Percentiles rank a stretch among this genome's conserved stretches.
Conservation (phyloP, 192 early-diverging fungal species). For the Coemansia sp. region DNA sequence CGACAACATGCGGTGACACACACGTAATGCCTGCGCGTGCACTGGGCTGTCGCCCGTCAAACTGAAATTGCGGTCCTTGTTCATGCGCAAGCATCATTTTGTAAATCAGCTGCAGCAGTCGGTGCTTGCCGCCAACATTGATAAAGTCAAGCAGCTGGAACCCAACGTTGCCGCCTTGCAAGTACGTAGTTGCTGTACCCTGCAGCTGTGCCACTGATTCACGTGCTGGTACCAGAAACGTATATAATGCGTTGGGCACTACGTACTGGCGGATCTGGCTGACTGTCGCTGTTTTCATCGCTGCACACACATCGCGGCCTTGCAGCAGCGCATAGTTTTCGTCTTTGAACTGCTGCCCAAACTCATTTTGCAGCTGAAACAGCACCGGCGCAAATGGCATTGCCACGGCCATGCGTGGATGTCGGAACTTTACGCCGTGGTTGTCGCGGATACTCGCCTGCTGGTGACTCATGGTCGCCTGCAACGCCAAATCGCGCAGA, state of each 20-base stretch:
- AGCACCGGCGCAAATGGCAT: slow-evolving; percentile 59
- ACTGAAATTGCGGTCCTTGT: slow-evolving; percentile 60
- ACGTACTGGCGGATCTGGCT: slow-evolving; percentile 48
- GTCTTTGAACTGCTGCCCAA: slow-evolving; percentile 42
- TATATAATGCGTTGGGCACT: slow-evolving; percentile 50
- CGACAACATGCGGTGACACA: slow-evolving; percentile 71
- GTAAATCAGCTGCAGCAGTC: slow-evolving; percentile 66
- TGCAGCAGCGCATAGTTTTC: slow-evolving; percentile 37
- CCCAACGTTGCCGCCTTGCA: slow-evolving; percentile 64
- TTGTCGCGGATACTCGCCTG: slow-evolving; percentile 63
- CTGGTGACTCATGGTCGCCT: slow-evolving; percentile 69
- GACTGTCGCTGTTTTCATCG: slow-evolving; percentile 48
- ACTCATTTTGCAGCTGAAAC: slow-evolving; percentile 40
- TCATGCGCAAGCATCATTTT: slow-evolving; percentile 73
- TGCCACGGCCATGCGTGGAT: slow-evolving; percentile 64
- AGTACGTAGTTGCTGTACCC: slow-evolving; percentile 49
- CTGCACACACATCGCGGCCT: slow-evolving; percentile 21
- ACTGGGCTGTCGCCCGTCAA: slow-evolving; percentile 48
- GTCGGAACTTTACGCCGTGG: slow-evolving; percentile 68
- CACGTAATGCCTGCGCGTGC: slow-evolving; percentile 57
- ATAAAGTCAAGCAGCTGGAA: slow-evolving; percentile 71
- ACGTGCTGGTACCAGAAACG: slow-evolving; percentile 45
- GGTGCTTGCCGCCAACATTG: slow-evolving; percentile 66
- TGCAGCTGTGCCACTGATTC: slow-evolving; percentile 40
- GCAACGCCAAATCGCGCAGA: slow-evolving; percentile 71